A percentile compares a stretch with the other conserved stretches of the same genome.
These are phyloP conservation scores for Moesziomyces antarcticus DNA, from an alignment of 1,284 basidiomycete species.

Conservation along the genomic window DNA sequence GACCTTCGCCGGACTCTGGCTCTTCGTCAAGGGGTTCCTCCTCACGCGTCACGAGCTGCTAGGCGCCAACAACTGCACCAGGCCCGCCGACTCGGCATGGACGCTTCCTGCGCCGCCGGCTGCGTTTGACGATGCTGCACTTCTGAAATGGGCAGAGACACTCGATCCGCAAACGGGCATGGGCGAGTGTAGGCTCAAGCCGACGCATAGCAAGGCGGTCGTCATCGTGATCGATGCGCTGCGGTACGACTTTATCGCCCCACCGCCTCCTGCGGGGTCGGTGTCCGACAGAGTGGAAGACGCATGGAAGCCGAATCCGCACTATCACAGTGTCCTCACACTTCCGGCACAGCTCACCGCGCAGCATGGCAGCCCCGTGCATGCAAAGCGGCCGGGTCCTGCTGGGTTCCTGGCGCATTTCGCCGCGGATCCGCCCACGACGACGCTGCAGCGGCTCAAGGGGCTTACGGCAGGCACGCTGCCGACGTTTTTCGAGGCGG, in stretches of 20 bases:
- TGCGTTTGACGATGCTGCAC: conserved; percentile 17
- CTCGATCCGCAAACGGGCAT: conserved; percentile 19
- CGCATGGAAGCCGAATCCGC: conserved; percentile 68
- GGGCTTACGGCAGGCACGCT: conserved; percentile 93
- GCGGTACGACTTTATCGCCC: conserved; percentile 91
- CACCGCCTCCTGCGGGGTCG: conserved; percentile 72
- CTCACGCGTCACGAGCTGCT: conserved; percentile 58
- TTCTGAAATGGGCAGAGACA: conserved; percentile 44
- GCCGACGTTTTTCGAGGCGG: conserved; percentile 94
- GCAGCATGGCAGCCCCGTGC: conserved; percentile 7
- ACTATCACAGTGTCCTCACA: conserved; percentile 84
- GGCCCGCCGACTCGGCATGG: conserved; percentile 6
- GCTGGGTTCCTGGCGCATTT: conserved; percentile 88
- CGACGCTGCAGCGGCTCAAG: conserved; percentile 94
- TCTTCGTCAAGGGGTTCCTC: conserved; percentile 65
- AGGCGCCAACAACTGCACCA: conserved; percentile 18
- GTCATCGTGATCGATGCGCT: conserved; percentile 91
- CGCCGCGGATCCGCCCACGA: conserved; percentile 92
- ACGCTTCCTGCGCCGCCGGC: conserved; percentile 28
- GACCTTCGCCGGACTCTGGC: conserved; percentile 48
- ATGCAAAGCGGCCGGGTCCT: conserved; percentile 13
- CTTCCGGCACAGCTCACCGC: conserved; percentile 79
- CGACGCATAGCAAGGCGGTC: conserved; percentile 73
- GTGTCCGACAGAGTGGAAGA: conserved; percentile 68
- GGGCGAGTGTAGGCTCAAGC: conserved; percentile 57